Evolutionary conservation across 306 rosid genomes (phyloP).

Genomic region (Glycine soja): DNA sequence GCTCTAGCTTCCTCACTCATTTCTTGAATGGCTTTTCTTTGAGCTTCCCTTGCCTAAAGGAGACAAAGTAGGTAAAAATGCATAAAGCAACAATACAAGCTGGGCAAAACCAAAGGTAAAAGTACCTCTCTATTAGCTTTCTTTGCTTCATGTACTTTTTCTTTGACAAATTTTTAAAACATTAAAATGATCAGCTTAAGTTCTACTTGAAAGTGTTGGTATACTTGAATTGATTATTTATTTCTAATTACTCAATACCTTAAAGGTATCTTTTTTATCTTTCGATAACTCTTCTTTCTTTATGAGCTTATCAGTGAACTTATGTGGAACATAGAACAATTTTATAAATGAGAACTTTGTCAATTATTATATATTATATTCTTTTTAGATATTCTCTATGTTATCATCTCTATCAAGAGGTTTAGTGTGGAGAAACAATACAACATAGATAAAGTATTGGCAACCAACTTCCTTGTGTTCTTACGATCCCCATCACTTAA

Average conservation of each 20-base stretch:
- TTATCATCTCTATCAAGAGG: neutral
- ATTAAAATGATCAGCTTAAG: neutral
- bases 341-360: neutral
- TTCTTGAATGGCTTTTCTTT: constrained; percentile 67
- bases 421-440: neutral
- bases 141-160: constrained; percentile 73
- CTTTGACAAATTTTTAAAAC: constrained; percentile 72
- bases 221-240: neutral
- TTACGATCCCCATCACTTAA: neutral
- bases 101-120: constrained; percentile 17
- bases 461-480: neutral
- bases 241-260: constrained; percentile 50
- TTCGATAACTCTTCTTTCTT: constrained; percentile 62
- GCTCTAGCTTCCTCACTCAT: constrained; percentile 76
- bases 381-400: neutral
- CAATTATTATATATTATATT: neutral
- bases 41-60: constrained; percentile 71
- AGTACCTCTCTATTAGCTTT: constrained; percentile 70
- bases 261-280: constrained; percentile 70
- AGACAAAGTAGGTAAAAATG: constrained; percentile 17
- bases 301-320: constrained; percentile 69
- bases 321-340: constrained; percentile 52
- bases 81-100: neutral
- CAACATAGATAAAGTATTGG: neutral
- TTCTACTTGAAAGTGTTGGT: neutral